phyloP scores from a whole-genome alignment of 1,284 basidiomycete genomes.

The Ceratobasidium sp. region DNA sequence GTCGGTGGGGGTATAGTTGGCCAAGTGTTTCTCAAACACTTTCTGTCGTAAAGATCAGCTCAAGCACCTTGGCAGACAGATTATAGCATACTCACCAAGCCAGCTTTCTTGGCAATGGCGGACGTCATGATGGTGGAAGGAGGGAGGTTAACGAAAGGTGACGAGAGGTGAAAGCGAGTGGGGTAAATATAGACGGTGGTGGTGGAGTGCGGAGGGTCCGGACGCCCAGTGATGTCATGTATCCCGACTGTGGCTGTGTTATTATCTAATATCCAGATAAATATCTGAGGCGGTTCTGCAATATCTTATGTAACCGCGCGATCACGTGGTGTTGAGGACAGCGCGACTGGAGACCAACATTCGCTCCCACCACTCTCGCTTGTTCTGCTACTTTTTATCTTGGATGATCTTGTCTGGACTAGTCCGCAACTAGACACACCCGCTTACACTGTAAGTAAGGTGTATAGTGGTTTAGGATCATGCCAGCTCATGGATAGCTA shows the following conservation, averaged over 20 bases:
- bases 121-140: conserved; percentile 25
- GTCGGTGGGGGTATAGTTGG: conserved; percentile 77
- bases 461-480: not conserved
- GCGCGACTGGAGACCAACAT: conserved; percentile 33
- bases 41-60: conserved; percentile 49
- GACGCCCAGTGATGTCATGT: conserved; percentile 3
- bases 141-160: conserved; percentile 6
- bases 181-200: conserved; percentile 18
- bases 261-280: not conserved
- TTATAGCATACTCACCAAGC: conserved; percentile 42
- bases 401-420: conserved; percentile 22
- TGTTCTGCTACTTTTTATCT: not conserved
- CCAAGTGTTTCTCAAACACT: conserved; percentile 73
- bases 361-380: not conserved
- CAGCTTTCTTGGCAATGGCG: conserved; percentile 49
- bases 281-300: not conserved
- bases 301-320: conserved; percentile 13
- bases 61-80: not conserved
- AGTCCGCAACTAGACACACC: not conserved
- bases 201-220: conserved; percentile 3
- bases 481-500: conserved; percentile 23
- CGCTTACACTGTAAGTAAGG: not conserved
- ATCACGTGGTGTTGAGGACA: conserved; percentile 42
- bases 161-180: not conserved
- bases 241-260: not conserved